Evolutionary conservation across 2,329 filamentous ascomycete genomes (phyloP).

Genomic region (Leptographium radiaticola): DNA sequence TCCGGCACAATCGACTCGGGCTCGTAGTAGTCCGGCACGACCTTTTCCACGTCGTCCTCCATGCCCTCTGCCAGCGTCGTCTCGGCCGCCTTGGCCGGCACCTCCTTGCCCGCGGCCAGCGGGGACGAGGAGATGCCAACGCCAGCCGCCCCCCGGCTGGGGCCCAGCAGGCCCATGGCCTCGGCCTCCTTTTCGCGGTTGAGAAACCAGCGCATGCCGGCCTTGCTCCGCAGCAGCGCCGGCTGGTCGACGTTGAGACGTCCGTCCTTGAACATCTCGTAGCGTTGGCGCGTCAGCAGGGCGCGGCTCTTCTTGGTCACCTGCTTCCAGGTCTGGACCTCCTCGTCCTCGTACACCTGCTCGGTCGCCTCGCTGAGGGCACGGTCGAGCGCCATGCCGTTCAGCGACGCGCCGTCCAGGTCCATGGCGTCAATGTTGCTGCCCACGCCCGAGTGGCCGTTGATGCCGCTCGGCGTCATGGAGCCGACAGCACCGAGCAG

Average conservation of each 20-base stretch:
- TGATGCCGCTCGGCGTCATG: slow-evolving; percentile 59
- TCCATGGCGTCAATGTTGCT: slow-evolving; percentile 82
- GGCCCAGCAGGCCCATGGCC: slow-evolving; percentile 24
- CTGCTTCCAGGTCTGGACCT: slow-evolving; percentile 98
- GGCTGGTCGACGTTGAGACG: slow-evolving; percentile 79
- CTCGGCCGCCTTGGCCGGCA: slow-evolving; percentile 41
- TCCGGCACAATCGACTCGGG: slow-evolving; percentile 76
- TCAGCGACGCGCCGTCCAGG: slow-evolving; percentile 62
- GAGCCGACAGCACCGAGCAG: slow-evolving; percentile 49
- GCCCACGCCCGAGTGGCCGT: slow-evolving; percentile 51
- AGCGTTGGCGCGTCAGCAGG: slow-evolving; percentile 69
- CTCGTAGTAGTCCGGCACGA: slow-evolving; percentile 92
- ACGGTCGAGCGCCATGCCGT: slow-evolving; percentile 49
- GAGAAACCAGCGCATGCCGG: slow-evolving; percentile 80
- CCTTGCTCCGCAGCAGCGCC: slow-evolving; percentile 70
- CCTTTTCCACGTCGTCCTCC: slow-evolving; percentile 70
- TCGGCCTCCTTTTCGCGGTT: slow-evolving; percentile 63
- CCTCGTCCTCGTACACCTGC: slow-evolving; percentile 77
- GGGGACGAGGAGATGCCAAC: not conserved
- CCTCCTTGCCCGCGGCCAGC: slow-evolving; percentile 10
- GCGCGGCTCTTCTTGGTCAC: slow-evolving; percentile 95
- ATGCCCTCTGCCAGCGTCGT: slow-evolving; percentile 78
- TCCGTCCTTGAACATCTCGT: slow-evolving; percentile 73
- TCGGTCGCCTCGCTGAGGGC: slow-evolving; percentile 55
- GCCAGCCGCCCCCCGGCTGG: not conserved